Percentiles rank a stretch among this genome's conserved stretches.
These are phyloP conservation scores for Dysphania ambrosioides DNA, from an alignment of 148 eudicot species.

Conservation along the genomic window DNA sequence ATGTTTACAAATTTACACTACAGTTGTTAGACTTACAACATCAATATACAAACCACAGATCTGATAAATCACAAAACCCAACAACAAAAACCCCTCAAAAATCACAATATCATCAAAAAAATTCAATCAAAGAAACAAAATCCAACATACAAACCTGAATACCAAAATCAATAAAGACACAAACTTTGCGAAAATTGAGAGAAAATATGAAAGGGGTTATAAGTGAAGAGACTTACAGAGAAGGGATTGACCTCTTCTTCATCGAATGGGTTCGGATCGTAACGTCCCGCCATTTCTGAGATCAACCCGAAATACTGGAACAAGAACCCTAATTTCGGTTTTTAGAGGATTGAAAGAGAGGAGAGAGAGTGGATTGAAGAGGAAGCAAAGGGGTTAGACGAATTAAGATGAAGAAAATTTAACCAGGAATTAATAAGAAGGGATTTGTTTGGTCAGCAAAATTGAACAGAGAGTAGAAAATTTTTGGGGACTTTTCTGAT, in stretches of 20 bases:
- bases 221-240: slow-evolving; percentile 36
- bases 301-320: slow-evolving; percentile 15
- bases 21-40: no score
- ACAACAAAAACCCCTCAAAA: slow-evolving; percentile 15
- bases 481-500: slow-evolving; percentile 17
- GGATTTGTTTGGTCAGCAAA: slow-evolving; percentile 19
- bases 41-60: slow-evolving; percentile 20
- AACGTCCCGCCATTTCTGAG: slow-evolving; percentile 60
- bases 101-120: neutral
- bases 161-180: neutral
- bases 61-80: slow-evolving; percentile 3
- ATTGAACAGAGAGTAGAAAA: neutral
- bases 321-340: neutral
- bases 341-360: neutral
- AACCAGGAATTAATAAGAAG: neutral
- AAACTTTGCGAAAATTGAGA: neutral
- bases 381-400: slow-evolving; percentile 2
- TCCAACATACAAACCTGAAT: neutral
- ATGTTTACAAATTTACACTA: no score
- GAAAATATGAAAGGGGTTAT: neutral
- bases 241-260: slow-evolving; percentile 84
- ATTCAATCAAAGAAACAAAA: neutral
- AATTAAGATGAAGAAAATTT: neutral
- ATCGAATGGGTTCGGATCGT: slow-evolving; percentile 76
- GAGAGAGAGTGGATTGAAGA: slow-evolving; percentile 10